Conservation (phyloP, 257 asterid genomes). For the Solanum chiquidenum region DNA sequence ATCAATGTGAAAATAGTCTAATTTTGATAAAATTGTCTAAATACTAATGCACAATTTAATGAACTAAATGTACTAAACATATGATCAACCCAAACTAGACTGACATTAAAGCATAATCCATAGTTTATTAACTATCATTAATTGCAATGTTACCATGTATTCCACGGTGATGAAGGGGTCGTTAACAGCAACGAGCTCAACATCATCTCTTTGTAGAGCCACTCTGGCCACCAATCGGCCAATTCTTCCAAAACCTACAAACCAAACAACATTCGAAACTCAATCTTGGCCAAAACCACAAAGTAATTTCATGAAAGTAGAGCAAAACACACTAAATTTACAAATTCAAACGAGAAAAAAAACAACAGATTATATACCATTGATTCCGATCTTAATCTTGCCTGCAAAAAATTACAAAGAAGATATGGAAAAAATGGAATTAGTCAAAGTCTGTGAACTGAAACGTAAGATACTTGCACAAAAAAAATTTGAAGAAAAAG, state of each 20-base stretch:
- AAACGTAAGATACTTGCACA: not conserved
- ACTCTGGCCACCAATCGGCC: conserved; percentile 90
- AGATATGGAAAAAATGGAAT: not conserved
- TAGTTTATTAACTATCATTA: not conserved
- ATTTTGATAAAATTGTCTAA: not conserved
- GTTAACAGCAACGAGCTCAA: conserved; percentile 88
- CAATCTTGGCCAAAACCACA: not conserved
- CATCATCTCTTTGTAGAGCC: conserved; percentile 58
- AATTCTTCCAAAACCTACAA: conserved; percentile 77
- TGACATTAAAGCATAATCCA: not conserved
- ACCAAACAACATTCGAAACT: not conserved
- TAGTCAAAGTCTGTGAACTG: not conserved
- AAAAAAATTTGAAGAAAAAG: not conserved
- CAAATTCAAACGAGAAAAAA: not conserved
- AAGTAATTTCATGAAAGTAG: not conserved
- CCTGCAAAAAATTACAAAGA: conserved; percentile 26
- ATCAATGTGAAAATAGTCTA: not conserved
- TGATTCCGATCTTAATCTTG: conserved; percentile 78
- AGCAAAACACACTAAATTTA: not conserved
- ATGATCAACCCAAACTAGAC: not conserved
- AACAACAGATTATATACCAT: conserved; percentile 29
- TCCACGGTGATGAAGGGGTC: conserved; percentile 78
- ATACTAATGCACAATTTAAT: not conserved
- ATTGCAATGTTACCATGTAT: conserved; percentile 45
- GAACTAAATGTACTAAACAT: not conserved